Evolutionary conservation across 176 grass and related monocot genomes (phyloP), one percentile per base, ranked within the genome.

Genomic region (Carex cristatella): DNA sequence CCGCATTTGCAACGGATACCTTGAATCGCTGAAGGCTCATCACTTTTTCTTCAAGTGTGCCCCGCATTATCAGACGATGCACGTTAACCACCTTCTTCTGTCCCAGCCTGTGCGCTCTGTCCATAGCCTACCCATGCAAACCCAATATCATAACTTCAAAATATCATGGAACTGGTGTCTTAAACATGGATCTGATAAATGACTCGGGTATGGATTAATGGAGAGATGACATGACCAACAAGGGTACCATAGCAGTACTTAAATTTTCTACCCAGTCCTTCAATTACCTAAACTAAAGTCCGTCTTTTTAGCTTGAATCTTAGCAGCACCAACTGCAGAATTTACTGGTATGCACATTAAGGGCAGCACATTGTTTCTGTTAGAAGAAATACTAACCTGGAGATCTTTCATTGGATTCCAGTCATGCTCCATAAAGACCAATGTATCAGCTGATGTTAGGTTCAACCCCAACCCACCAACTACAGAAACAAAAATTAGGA

Each of bases 371-470:
- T 51, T 71, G 57, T 61, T 74, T 46, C 27, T 33, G 10, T 58
- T 79, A 76, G 2, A 81, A 79, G 44, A 38, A 69, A 65, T 84
- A 82, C 65, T 28, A 85, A 99, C 96, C 91, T 99, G 96, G 19
- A 95, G 96, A 87, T 99, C 96, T 88, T 89, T 95, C 96, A 99
- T 99, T 54, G 93, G 96, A 68, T 99, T 99, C 96, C 96, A 99
- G 80, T 99, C 96, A 89, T 99, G 96, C 85, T 99, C 93, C 96
- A 95, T 89, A 78, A 99, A 95, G 67, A 99, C 96, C 85, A 99
- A 80, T 23, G 96, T 99, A 88, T 99, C 96, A 53, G 96, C 96
- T 81, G 96, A 99, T 65, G 96, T 99, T 82, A 99, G 89, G 84
- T 99, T 99, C 85, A 99, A 94, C 42, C 96, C 96, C 90, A 99